A percentile compares a stretch with the other conserved stretches of the same genome.
Conservation (phyloP, 2,329 filamentous ascomycete species). For the Talaromyces sp. region DNA sequence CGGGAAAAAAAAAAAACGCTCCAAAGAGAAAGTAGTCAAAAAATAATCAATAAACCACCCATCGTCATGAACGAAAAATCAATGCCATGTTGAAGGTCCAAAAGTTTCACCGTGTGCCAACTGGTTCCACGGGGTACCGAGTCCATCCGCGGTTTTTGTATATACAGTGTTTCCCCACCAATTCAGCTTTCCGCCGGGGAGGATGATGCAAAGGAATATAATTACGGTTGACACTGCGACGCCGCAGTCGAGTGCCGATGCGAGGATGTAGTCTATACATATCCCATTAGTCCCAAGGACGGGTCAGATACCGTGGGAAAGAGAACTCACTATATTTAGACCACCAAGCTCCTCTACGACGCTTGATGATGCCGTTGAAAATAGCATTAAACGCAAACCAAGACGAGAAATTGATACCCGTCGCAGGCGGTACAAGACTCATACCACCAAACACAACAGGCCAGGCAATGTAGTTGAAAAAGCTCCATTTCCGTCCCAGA, state of each 20-base stretch:
- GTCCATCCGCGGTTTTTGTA: slow-evolving; percentile 37
- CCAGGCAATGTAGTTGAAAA: slow-evolving; percentile 61
- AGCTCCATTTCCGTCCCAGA: slow-evolving; percentile 55
- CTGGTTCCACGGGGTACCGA: slow-evolving; percentile 31
- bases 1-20: background rate
- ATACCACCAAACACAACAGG: slow-evolving; percentile 65
- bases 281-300: background rate
- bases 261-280: slow-evolving; percentile 38
- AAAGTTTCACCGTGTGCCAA: slow-evolving; percentile 7
- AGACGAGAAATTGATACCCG: slow-evolving; percentile 64
- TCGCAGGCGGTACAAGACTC: slow-evolving; percentile 62
- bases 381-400: slow-evolving; percentile 53
- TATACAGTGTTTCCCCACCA: slow-evolving; percentile 44
- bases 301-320: background rate
- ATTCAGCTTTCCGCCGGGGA: slow-evolving; percentile 33
- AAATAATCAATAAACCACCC: too few species aligned
- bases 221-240: slow-evolving; percentile 41
- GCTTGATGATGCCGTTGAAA: slow-evolving; percentile 44
- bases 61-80: background rate
- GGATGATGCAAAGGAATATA: slow-evolving; percentile 43
- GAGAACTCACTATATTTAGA: slow-evolving; percentile 40
- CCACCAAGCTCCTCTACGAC: slow-evolving; percentile 44
- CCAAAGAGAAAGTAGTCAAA: background rate
- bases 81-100: slow-evolving; percentile 11
- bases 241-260: slow-evolving; percentile 41